Evolutionary conservation across 1,139 yeast genomes (phyloP), one percentile per base, ranked within the genome.

Genomic region (Geotrichum citri-aurantii): DNA sequence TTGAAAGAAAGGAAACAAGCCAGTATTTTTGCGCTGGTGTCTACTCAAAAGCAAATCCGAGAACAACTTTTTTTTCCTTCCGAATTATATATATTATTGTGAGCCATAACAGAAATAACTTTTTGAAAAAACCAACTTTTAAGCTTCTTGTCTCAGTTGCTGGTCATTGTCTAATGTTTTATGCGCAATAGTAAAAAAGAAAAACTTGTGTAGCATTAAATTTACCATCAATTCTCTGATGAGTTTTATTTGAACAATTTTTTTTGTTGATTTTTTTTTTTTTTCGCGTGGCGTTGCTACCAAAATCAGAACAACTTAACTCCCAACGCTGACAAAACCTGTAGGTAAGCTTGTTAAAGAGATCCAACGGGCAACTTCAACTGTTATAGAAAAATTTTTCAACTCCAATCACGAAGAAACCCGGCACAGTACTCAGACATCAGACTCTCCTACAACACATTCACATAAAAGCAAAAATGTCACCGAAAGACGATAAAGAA

Each of bases 401-500:
- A 31, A 31, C 37, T 37, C 14, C 19, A 37, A 37, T 14, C 42
- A 37, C 42, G 17, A 37, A n/a, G 42, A 37, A 37, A 37, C 42
- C 14, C 42, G n/a, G 12, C 14, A 31, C 37, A 31, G 12, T 14
- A 31, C 37, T 11, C 12, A 31, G 11, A 31, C 37, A 10, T 8
- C 37, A 3, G 37, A 6, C 42, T 14, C 11, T 37, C 19, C 5
- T 33, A 10, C 31, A 8, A 4, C 21, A 31, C 26, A 33, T 48
- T 37, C 48, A 47, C 51, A 48, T 50, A 8, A 42, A 31, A 46
- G 12, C 44, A 10, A 40, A n/a, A 27, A 24, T 21, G 31, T 21
- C 21, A 8, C n/a, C 23, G 2, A 19, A 24, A 23, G 58, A 51
- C 14, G 56, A 52, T n/a, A 51, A 49, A 50, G 59, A 56, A 33